Evolutionary conservation across 106 monocot species (phyloP).

Genomic region (Cymbidium sinense): DNA sequence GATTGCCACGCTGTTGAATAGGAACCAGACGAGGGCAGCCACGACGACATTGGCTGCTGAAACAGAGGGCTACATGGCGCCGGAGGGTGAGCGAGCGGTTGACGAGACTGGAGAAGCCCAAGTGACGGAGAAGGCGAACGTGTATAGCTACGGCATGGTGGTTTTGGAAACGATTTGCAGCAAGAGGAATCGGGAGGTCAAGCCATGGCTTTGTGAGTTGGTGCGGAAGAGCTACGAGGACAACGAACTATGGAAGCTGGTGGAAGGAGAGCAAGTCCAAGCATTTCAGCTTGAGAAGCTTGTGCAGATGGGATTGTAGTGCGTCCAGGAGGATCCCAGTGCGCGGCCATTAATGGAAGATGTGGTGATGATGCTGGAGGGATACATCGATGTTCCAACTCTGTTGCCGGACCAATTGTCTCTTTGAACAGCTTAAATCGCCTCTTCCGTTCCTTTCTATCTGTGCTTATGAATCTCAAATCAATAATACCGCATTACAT

Average conservation of each 20-base stretch:
- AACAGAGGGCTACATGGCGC: constrained; percentile 30
- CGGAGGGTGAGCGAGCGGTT: constrained; percentile 24
- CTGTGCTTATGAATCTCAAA: too few species aligned
- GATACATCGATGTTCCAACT: not conserved
- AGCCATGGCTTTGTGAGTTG: too few species aligned
- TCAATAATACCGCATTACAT: too few species aligned
- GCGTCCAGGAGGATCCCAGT: constrained; percentile 6
- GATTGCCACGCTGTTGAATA: constrained; percentile 23
- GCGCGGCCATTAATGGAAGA: constrained; percentile 18
- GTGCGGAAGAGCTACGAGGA: too few species aligned
- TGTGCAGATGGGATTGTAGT: constrained; percentile 23
- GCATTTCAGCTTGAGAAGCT: constrained; percentile 12
- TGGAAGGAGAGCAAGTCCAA: too few species aligned
- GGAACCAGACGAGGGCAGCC: constrained; percentile 5
- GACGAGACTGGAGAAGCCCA: not conserved
- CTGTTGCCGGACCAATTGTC: not conserved
- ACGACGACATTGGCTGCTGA: not conserved
- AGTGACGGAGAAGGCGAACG: constrained; percentile 33
- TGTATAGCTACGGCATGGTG: constrained; percentile 41
- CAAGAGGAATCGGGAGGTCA: constrained; percentile 5
- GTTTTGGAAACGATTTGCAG: constrained; percentile 36
- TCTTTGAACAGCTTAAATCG: not conserved
- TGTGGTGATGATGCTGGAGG: constrained; percentile 23
- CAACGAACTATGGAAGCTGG: too few species aligned
- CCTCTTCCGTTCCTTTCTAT: too few species aligned